phyloP scores from a whole-genome alignment of 2,329 filamentous ascomycete genomes.

The Penicillium rolfsii region DNA sequence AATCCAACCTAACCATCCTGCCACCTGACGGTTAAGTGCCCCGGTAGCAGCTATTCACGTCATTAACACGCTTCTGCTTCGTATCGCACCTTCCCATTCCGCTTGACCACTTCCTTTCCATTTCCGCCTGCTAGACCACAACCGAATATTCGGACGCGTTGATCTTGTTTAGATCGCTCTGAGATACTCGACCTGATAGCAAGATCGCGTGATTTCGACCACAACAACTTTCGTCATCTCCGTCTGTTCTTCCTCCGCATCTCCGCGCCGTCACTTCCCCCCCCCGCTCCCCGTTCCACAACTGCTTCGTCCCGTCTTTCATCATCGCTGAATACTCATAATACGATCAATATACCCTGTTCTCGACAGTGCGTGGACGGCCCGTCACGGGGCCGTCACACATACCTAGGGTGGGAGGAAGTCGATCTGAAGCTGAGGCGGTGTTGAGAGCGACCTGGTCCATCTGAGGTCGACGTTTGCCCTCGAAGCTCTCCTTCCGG shows the following conservation, averaged over 20 bases:
- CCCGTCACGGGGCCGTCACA: slow-evolving; percentile 31
- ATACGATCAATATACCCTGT: slow-evolving; percentile 11
- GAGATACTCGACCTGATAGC: slow-evolving; percentile 9
- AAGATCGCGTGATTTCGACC: neutral
- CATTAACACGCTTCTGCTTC: neutral
- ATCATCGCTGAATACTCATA: slow-evolving; percentile 12
- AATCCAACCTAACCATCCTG: neutral
- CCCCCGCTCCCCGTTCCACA: slow-evolving; percentile 16
- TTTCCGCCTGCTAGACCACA: no score
- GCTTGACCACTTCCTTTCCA: neutral
- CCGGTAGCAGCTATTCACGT: no score
- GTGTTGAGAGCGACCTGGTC: neutral
- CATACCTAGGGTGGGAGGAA: slow-evolving; percentile 23
- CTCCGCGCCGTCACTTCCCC: neutral
- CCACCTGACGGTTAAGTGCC: neutral
- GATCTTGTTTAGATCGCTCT: neutral
- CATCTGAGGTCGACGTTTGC: neutral
- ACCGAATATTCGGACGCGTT: neutral
- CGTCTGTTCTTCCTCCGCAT: slow-evolving; percentile 10
- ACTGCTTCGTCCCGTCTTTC: neutral
- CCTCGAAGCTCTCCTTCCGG: neutral
- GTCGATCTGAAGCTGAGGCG: neutral
- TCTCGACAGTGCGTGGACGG: slow-evolving; percentile 26
- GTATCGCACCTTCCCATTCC: neutral
- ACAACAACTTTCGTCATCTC: slow-evolving; percentile 21